Evolutionary conservation across 441 rosid species (phyloP), one percentile per base, ranked within the genome.

Genomic region (Breynia disticha): DNA sequence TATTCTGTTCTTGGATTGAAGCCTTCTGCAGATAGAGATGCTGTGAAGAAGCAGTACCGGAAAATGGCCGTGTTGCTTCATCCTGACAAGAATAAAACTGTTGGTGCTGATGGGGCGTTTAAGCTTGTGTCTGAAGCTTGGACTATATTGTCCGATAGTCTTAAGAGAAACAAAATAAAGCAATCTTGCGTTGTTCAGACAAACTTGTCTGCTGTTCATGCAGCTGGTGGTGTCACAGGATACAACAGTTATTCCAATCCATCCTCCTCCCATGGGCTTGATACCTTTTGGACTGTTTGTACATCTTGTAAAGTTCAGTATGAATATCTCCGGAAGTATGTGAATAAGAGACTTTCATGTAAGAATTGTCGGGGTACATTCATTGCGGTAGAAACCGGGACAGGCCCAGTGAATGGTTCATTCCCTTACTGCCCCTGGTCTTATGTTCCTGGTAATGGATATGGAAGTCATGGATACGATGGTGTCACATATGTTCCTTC

Each of bases 201-300:
- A 52, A 78, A 72, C 59, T 45, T 68, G 13, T 76, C 87, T 21
- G 65, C 79, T 16, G 67, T 67, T 58, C 84, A 85, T 66, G 59
- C 67, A 55, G 37, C 77, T 50, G 95, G 81, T 24, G 95, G 81
- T 24, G 67, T 62, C 22, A 13, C 79, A 6, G 76, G 79, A 16
- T 65, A 65, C 42, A 66, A 61, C 59, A 79, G 54, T 50, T 74
- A 69, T 67, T 73, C 79, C 61, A 76, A 72, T 68, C 69, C 71
- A n/a, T 64, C 94, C 5, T 48, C 72, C 17, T 45, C 93, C 43
- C 86, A 80, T 50, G 69, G 90, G 37, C 83, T 84, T 46, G 97
- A 93, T 73, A 93, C 95, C 49, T 93, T 93, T 76, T 93, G 99
- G 99, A 93, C 99, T 44, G 96, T 93, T 42, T 93, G 99, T 69